Evolutionary conservation across 805 yeast species (phyloP).

Genomic region (Maudiozyma serrabonitensis): DNA sequence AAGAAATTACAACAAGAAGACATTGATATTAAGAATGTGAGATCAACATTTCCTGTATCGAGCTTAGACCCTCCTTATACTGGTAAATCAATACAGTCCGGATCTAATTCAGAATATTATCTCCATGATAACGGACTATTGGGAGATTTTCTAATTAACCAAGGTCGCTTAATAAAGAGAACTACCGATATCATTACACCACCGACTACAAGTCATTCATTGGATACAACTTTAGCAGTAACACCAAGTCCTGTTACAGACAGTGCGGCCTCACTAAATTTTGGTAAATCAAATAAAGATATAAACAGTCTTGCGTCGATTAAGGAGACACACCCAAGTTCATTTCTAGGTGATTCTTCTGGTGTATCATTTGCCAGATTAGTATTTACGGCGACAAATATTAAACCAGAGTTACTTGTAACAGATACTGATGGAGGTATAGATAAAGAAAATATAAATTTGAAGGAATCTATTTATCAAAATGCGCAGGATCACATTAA

Average conservation of each 20-base stretch:
- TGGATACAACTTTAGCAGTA: no score
- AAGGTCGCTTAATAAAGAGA: constrained; percentile 10
- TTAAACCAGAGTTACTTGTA: constrained; percentile 31
- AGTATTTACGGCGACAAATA: constrained; percentile 68
- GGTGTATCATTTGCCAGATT: constrained; percentile 70
- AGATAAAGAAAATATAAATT: constrained; percentile 11
- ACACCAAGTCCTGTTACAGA: constrained; percentile 3
- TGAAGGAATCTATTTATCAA: constrained; percentile 14
- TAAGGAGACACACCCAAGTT: constrained; percentile 18
- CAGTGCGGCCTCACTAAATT: constrained; percentile 6
- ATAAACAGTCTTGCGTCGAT: constrained; percentile 17
- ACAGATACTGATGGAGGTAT: constrained; percentile 21
- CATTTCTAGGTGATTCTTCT: constrained; percentile 42
- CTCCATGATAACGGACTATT: constrained; percentile 15
- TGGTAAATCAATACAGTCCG: neutral
- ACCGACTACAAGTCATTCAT: neutral
- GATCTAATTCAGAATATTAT: neutral
- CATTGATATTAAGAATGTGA: constrained; percentile 24
- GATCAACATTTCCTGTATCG: constrained; percentile 21
- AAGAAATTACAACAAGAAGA: constrained; percentile 37
- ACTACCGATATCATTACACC: neutral
- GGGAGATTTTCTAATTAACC: constrained; percentile 21
- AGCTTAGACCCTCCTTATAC: constrained; percentile 23
- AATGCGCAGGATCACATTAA: constrained; percentile 10
- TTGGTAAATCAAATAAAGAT: constrained; percentile 16